Evolutionary conservation across 108 stramenopile species (phyloP).

Genomic region (Skeletonema marinoi): DNA sequence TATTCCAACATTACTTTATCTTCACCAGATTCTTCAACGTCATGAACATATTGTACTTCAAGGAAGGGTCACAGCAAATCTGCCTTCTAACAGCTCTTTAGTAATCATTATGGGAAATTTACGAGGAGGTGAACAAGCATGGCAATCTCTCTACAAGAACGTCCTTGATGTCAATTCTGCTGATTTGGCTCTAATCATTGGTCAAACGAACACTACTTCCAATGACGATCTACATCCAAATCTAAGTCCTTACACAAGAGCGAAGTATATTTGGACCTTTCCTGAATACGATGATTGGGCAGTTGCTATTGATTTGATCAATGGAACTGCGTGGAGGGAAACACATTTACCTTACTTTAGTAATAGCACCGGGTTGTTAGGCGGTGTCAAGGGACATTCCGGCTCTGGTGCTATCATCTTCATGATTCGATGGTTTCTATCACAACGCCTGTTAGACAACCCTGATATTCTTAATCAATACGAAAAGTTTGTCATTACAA

Average conservation of each 20-base stretch:
- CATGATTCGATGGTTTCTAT: conserved; percentile 50
- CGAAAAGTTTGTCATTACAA: conserved; percentile 53
- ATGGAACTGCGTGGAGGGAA: conserved; percentile 31
- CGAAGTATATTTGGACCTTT: conserved; percentile 43
- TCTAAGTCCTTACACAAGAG: conserved; percentile 22
- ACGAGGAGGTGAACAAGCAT: conserved; percentile 52
- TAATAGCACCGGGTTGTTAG: conserved; percentile 5
- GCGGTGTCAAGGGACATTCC: conserved; percentile 25
- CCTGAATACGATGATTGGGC: conserved; percentile 52
- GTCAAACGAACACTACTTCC: background rate
- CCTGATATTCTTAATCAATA: conserved; percentile 20
- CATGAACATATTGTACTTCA: too few relatives aligned
- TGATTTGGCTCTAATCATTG: conserved; percentile 52
- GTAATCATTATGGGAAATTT: conserved; percentile 51
- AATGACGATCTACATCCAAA: background rate
- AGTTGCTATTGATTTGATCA: conserved; percentile 52
- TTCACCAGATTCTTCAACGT: too few relatives aligned
- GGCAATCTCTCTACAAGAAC: conserved; percentile 46
- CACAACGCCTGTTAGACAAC: conserved; percentile 9
- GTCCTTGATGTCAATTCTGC: conserved; percentile 43
- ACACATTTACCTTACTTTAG: conserved; percentile 5
- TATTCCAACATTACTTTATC: too few relatives aligned
- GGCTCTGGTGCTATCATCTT: conserved; percentile 51
- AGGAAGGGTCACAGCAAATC: too few relatives aligned
- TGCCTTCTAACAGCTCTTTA: conserved; percentile 21